Base-by-base conservation (phyloP, 164 flowering plant genomes). In the Chimonanthus salicifolius region DNA sequence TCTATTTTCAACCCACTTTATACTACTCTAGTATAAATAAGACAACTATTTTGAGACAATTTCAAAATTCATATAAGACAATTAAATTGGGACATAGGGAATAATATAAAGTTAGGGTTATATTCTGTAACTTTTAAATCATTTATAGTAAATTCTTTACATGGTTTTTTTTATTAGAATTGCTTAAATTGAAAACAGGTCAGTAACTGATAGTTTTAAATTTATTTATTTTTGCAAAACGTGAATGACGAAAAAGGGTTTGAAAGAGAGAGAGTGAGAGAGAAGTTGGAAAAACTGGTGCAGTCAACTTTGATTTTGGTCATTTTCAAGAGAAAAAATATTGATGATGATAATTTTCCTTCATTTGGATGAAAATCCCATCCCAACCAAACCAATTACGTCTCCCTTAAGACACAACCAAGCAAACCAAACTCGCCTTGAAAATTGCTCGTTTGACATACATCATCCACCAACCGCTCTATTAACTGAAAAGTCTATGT, bases 331-430 rank as follows among this genome's bases (percentile, higher is more conserved):
- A 20, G 4, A 20, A 63, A 33, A 7, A 4, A 21, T 63, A 33
- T 7, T 63, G 7, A 7, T 58, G 46, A 21, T n/a, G 66, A 63
- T 21, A 63, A 63, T 6, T 63, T 63, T 63, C 33, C 44, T 2
- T 63, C 66, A 63, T 6, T 20, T 63, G 66, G 66, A 63, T 63
- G 33, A 63, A 63, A 63, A 63, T 63, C 66, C 21, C 46, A 6
- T 20, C 66, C 66, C 66, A 63, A 63, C 66, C 66, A 63, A 33
- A 20, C 66, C 66, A 63, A 63, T 63, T 63, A 63, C 66, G 20
- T 63, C 66, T 63, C 46, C 66, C 66, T 63, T 21, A 63, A 63
- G 66, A 63, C 21, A 21, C 21, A 63, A 63, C 66, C 1, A 63
- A 63, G 46, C 66, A 18, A 63, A 63, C 66, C 66, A 63, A 63